Conservation (phyloP, 768 basidiomycete genomes). For the Rhizopogon rudus region DNA sequence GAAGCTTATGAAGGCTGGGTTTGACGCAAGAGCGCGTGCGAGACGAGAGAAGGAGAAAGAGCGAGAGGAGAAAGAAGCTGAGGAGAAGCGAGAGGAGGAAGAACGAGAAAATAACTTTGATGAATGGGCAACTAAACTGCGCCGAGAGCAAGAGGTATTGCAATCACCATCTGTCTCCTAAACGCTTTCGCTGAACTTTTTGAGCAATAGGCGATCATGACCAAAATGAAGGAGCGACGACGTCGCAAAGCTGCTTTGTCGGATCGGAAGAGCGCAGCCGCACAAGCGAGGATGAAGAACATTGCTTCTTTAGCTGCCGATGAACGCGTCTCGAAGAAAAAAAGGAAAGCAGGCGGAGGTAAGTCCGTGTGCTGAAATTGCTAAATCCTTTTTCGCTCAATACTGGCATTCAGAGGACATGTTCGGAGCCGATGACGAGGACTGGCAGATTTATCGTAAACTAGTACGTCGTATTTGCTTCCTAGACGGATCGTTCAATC, state of each 20-base stretch:
- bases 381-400: constrained; percentile 2
- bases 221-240: constrained; percentile 78
- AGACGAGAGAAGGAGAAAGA: constrained; percentile 88
- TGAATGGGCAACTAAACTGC: constrained; percentile 71
- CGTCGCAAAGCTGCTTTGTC: constrained; percentile 75
- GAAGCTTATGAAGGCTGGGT: constrained; percentile 87
- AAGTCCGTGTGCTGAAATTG: constrained; percentile 12
- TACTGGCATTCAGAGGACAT: constrained; percentile 61
- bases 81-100: constrained; percentile 61
- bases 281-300: constrained; percentile 94
- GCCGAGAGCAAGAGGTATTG: constrained; percentile 76
- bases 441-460: constrained; percentile 97
- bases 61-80: constrained; percentile 58
- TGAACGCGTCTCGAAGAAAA: constrained; percentile 76
- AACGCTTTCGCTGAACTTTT: neutral
- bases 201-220: constrained; percentile 60
- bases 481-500: neutral
- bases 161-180: neutral
- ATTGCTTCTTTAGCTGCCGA: constrained; percentile 91
- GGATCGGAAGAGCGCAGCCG: constrained; percentile 91
- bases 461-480: constrained; percentile 53
- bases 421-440: constrained; percentile 92
- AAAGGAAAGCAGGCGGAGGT: constrained; percentile 81
- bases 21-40: constrained; percentile 81
- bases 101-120: constrained; percentile 66